Evolutionary conservation across 768 basidiomycete genomes (phyloP).

Genomic region (Strobilomyces dryophilus): DNA sequence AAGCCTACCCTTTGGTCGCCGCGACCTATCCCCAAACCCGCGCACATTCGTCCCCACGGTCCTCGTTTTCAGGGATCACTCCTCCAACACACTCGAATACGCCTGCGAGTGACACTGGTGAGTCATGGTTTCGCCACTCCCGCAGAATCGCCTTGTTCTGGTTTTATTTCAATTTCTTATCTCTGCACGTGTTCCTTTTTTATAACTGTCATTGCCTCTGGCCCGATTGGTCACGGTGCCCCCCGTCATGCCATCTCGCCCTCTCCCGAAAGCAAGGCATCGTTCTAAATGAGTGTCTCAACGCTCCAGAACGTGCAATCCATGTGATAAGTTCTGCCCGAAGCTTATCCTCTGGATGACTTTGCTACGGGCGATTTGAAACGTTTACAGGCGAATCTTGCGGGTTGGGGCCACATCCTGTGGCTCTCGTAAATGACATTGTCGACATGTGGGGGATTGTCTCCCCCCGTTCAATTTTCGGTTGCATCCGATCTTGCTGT

Average conservation of each 20-base stretch:
- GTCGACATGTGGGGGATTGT: not conserved
- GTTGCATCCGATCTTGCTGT: not conserved
- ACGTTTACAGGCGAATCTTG: no score
- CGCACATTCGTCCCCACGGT: conserved; percentile 16
- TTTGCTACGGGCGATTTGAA: no score
- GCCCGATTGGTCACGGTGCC: not conserved
- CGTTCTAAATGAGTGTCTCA: not conserved
- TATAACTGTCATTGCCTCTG: not conserved
- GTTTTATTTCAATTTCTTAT: not conserved
- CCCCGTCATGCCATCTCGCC: not conserved
- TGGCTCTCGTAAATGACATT: no score
- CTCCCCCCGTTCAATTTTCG: not conserved
- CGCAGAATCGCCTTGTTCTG: not conserved
- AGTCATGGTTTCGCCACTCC: conserved; percentile 6
- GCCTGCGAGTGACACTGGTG: conserved; percentile 26
- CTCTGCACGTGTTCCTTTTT: not conserved
- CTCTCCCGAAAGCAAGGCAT: not conserved
- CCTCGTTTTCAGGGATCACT: conserved; percentile 19
- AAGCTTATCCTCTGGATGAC: no score
- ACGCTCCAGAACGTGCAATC: not conserved
- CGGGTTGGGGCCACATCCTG: no score
- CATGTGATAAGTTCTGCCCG: not conserved
- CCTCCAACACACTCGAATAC: conserved; percentile 24
- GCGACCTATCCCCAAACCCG: conserved; percentile 6
- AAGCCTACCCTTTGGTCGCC: not conserved